phyloP scores from a whole-genome alignment of 345 rosid species.

The Noccaea bulbosa region DNA sequence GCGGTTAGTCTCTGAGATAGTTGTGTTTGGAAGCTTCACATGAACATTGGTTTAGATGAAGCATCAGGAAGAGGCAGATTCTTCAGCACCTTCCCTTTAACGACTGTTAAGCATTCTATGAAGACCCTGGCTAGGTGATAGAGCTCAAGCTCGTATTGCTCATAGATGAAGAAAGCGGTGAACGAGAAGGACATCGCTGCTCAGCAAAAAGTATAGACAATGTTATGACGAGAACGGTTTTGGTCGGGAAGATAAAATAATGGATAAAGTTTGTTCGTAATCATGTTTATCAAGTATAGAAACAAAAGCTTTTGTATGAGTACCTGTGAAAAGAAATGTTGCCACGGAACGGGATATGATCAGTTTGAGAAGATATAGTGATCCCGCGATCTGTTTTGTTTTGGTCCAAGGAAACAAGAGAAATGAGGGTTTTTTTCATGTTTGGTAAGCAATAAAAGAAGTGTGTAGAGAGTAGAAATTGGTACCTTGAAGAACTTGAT shows the following conservation, averaged over 20 bases:
- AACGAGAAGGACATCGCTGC: slow-evolving; percentile 73
- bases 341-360: slow-evolving; percentile 49
- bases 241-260: neutral
- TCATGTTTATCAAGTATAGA: neutral
- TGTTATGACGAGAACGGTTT: slow-evolving; percentile 18
- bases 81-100: slow-evolving; percentile 43
- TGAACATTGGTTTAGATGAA: slow-evolving; percentile 42
- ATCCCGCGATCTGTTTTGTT: slow-evolving; percentile 50
- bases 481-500: slow-evolving; percentile 64
- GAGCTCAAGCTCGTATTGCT: slow-evolving; percentile 77
- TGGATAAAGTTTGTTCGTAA: neutral
- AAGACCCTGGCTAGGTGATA: slow-evolving; percentile 52
- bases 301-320: slow-evolving; percentile 30
- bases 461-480: neutral
- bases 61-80: slow-evolving; percentile 43
- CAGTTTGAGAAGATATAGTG: slow-evolving; percentile 54
- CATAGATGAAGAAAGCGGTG: slow-evolving; percentile 77
- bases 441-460: slow-evolving; percentile 8
- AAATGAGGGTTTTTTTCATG: slow-evolving; percentile 3
- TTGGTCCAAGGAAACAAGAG: slow-evolving; percentile 1
- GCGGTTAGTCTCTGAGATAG: slow-evolving; percentile 19
- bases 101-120: slow-evolving; percentile 26
- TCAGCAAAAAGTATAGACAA: slow-evolving; percentile 9
- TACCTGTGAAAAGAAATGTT: slow-evolving; percentile 57
- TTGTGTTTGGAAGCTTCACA: slow-evolving; percentile 31